Evolutionary conservation across 306 rosid genomes (phyloP).

Genomic region (Casuarina equisetifolia): DNA sequence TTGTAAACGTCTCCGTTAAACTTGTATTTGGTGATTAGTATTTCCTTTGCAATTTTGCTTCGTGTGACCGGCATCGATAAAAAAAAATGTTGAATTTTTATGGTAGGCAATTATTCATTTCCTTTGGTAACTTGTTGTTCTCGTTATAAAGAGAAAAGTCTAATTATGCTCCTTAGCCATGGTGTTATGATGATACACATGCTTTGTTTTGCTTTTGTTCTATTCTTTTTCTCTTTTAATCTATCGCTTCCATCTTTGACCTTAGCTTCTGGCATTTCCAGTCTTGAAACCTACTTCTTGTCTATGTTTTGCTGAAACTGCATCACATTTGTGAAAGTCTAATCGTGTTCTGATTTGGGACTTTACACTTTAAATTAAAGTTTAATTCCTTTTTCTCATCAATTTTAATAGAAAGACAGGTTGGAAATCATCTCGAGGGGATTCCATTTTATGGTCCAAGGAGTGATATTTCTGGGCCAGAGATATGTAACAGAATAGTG

Average conservation of each 20-base stretch:
- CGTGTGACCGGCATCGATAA: constrained; percentile 13
- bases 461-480: constrained; percentile 72
- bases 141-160: constrained; percentile 9
- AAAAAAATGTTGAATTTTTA: constrained; percentile 16
- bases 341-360: constrained; percentile 9
- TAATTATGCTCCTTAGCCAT: constrained; percentile 19
- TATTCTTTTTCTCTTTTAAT: background rate
- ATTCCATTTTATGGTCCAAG: constrained; percentile 84
- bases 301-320: constrained; percentile 14
- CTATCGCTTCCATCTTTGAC: constrained; percentile 16
- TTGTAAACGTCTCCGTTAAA: constrained; percentile 9
- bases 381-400: constrained; percentile 41
- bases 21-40: background rate
- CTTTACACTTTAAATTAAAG: constrained; percentile 14
- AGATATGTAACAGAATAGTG: constrained; percentile 60
- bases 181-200: constrained; percentile 10
- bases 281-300: background rate
- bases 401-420: constrained; percentile 61
- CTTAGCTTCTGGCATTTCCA: constrained; percentile 3
- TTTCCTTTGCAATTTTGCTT: constrained; percentile 16
- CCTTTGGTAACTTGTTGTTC: background rate
- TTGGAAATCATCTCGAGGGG: constrained; percentile 79
- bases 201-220: constrained; percentile 17
- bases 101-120: constrained; percentile 10
- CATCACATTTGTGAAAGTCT: constrained; percentile 16